phyloP scores from a whole-genome alignment of 345 rosid genomes.

The Eucalyptus rudis region DNA sequence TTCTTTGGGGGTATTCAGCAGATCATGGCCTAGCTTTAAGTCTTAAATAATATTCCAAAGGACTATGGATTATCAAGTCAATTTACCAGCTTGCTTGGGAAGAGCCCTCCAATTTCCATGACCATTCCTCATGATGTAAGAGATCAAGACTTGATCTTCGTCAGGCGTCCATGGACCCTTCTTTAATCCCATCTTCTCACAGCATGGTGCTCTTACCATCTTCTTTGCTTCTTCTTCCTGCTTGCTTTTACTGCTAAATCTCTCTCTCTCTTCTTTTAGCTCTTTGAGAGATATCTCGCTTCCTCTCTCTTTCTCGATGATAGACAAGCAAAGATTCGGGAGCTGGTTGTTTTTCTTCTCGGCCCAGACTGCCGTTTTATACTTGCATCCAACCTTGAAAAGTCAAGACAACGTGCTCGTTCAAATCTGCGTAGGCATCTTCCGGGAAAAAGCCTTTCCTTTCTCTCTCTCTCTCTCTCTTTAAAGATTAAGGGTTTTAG shows the following conservation, averaged over 20 bases:
- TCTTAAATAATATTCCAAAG: not conserved
- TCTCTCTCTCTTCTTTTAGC: not conserved
- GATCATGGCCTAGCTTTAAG: not conserved
- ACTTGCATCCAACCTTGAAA: not conserved
- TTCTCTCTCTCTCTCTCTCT: not conserved
- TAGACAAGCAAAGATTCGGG: not conserved
- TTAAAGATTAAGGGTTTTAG: not conserved
- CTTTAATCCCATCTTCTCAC: conserved; percentile 72
- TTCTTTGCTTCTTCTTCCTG: not conserved
- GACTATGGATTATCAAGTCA: not conserved
- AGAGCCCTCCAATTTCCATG: conserved; percentile 33
- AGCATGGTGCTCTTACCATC: conserved; percentile 92
- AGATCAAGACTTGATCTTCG: conserved; percentile 57
- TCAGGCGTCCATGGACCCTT: conserved; percentile 19
- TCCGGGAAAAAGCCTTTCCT: not conserved
- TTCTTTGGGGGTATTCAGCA: not conserved
- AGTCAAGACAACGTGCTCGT: not conserved
- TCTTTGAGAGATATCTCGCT: not conserved
- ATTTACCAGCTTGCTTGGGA: conserved; percentile 74
- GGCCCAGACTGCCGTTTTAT: not conserved
- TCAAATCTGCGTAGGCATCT: not conserved
- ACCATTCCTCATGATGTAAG: conserved; percentile 37
- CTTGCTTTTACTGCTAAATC: not conserved
- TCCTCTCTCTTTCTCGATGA: not conserved
- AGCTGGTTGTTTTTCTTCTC: not conserved